Conservation (phyloP, 2,329 filamentous ascomycete genomes). For the Penicillium sp. region DNA sequence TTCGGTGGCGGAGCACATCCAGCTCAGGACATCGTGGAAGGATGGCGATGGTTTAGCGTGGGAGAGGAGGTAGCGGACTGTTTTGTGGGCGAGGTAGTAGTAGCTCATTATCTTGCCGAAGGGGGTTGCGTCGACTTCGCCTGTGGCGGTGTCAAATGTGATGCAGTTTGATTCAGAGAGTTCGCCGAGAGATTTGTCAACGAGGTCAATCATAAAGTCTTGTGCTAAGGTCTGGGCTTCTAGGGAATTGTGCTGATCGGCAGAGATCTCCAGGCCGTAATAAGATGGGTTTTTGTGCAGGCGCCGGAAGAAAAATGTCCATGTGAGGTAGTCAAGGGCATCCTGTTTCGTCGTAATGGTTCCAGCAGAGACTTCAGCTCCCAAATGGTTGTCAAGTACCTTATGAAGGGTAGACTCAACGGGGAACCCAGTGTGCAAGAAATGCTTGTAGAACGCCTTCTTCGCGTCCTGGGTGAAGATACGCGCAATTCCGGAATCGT, state of each 20-base stretch:
- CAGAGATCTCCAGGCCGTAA: conserved; percentile 92
- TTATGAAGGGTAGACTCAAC: conserved; percentile 97
- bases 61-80: conserved; percentile 80
- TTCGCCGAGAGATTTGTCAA: conserved; percentile 82
- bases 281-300: conserved; percentile 98
- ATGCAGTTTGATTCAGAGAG: conserved; percentile 85
- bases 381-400: conserved; percentile 94
- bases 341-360: conserved; percentile 96
- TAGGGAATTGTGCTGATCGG: conserved; percentile 88
- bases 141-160: conserved; percentile 75
- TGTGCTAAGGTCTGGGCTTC: conserved; percentile 86
- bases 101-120: conserved; percentile 99
- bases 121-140: conserved; percentile 86
- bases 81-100: conserved; percentile 96
- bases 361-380: conserved; percentile 90
- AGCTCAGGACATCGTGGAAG: conserved; percentile 82
- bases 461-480: conserved; percentile 98
- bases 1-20: conserved; percentile 92
- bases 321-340: conserved; percentile 94
- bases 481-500: conserved; percentile 90
- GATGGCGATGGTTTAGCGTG: conserved; percentile 75
- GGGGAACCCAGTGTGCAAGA: conserved; percentile 95
- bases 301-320: conserved; percentile 98
- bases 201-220: conserved; percentile 91
- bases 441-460: conserved; percentile 99